These are phyloP conservation scores for Cryptosporidium meleagridis DNA, from an alignment of 169 alveolate genomes.

Conservation along the genomic window DNA sequence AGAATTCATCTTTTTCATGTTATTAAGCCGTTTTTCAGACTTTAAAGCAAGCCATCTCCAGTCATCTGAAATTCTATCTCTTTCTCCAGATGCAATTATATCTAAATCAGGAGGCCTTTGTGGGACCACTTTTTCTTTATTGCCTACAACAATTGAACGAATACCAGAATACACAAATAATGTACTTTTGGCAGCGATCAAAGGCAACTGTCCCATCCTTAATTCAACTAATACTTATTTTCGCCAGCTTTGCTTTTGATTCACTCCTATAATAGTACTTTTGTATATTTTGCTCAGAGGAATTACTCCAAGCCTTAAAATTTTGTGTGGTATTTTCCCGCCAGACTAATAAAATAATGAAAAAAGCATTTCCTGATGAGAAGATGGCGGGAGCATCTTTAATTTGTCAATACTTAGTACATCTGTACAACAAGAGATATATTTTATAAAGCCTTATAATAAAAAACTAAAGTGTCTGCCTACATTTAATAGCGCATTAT, in stretches of 20 bases:
- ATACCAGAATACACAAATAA: slow-evolving; percentile 55
- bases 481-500: not conserved
- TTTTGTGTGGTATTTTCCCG: slow-evolving; percentile 36
- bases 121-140: slow-evolving; percentile 49
- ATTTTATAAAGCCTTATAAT: not conserved
- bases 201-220: slow-evolving; percentile 62
- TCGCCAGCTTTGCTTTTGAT: not conserved
- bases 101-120: slow-evolving; percentile 74
- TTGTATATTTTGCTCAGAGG: not conserved
- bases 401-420: not conserved
- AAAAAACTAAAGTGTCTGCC: not conserved
- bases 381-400: slow-evolving; percentile 15
- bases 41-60: slow-evolving; percentile 84
- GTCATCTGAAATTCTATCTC: slow-evolving; percentile 81
- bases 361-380: not conserved
- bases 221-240: not conserved
- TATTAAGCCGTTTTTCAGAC: slow-evolving; percentile 80
- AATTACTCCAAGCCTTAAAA: not conserved
- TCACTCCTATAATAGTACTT: not conserved
- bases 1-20: slow-evolving; percentile 69
- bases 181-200: slow-evolving; percentile 70
- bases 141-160: slow-evolving; percentile 60
- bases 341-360: not conserved
- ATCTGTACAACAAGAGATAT: not conserved
- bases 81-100: slow-evolving; percentile 54